Percentiles rank a stretch among this genome's conserved stretches.
phyloP scores from a whole-genome alignment of 768 basidiomycete species.

The Hysterangium stoloniferum region DNA sequence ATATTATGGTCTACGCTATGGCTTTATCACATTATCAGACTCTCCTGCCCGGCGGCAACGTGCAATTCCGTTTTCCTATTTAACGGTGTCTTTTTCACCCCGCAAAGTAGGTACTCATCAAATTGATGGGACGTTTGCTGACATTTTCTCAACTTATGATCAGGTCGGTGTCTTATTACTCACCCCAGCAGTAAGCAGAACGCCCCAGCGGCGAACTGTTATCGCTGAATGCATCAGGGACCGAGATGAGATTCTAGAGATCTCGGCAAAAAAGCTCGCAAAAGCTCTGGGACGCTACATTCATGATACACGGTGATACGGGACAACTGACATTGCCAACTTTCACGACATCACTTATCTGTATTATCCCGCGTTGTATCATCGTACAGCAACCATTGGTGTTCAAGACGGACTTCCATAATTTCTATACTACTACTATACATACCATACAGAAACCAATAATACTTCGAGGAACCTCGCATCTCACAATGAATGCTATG shows the following conservation, averaged over 20 bases:
- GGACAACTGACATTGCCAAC: no score
- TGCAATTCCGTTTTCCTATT: slow-evolving; percentile 1
- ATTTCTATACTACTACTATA: no score
- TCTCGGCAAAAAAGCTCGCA: slow-evolving; percentile 1
- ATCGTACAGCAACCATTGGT: no score
- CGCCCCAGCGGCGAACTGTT: background rate
- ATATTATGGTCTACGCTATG: slow-evolving; percentile 33
- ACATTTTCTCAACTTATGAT: background rate
- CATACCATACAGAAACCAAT: no score
- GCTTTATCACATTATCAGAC: slow-evolving; percentile 20
- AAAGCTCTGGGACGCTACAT: slow-evolving; percentile 2
- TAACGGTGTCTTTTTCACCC: slow-evolving; percentile 5
- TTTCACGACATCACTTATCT: no score
- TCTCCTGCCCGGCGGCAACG: background rate
- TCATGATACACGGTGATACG: background rate
- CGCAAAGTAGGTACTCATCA: slow-evolving; percentile 1
- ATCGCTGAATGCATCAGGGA: slow-evolving; percentile 4
- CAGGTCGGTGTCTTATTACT: background rate
- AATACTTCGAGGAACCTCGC: no score
- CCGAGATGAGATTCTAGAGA: slow-evolving; percentile 5
- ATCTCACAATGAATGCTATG: no score
- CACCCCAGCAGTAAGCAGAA: slow-evolving; percentile 1
- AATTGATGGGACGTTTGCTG: background rate
- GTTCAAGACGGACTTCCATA: no score
- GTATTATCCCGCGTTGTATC: no score